Base-by-base conservation (phyloP, 805 yeast genomes). In the Candida maltosa region DNA sequence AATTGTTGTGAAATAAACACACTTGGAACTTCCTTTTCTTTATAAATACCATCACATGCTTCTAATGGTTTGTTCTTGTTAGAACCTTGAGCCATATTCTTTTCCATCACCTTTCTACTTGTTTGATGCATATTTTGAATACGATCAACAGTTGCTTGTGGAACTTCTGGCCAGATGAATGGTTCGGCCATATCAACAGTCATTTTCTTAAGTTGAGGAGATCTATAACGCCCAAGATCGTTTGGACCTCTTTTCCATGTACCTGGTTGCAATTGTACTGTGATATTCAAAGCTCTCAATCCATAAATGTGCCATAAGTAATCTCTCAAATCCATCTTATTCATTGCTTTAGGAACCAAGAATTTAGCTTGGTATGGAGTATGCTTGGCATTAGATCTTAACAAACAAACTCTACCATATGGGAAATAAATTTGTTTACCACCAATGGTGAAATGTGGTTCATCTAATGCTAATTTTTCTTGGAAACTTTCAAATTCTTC, bases 281-380 rank as follows among this genome's bases (percentile, higher is more conserved):
- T 86, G 32, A 93, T 76, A 52, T 85, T 87, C 60, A 87, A 72
- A 1, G 95, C 97, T 49, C 96, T 74, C 41, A 93, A 70, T 2
- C 96, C 96, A 54, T 93, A 93, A 4, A 93, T 69, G 50, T 89
- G 80, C 76, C 80, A 93, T 44, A 93, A 70, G 55, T 93, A 93
- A 64, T 93, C 99, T 59, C 98, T 78, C 42, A 93, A 71, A 59
- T 91, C 97, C 65, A 93, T 70, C 59, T 89, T 91, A 69, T 93
- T 93, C 73, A 93, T 89, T 37, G 86, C 78, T 53, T 84, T 78
- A 11, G 99, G 98, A 14, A 94, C 98, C 45, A 86, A 78, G 62
- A 93, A 93, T 58, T 87, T 88, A 32, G 97, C 97, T 62, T 88
- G 97, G 64, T 85, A 89, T 31, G 99, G 99, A 0, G 96, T 85